Conservation (phyloP, 768 basidiomycete genomes). For the Termitomyces sp. region DNA sequence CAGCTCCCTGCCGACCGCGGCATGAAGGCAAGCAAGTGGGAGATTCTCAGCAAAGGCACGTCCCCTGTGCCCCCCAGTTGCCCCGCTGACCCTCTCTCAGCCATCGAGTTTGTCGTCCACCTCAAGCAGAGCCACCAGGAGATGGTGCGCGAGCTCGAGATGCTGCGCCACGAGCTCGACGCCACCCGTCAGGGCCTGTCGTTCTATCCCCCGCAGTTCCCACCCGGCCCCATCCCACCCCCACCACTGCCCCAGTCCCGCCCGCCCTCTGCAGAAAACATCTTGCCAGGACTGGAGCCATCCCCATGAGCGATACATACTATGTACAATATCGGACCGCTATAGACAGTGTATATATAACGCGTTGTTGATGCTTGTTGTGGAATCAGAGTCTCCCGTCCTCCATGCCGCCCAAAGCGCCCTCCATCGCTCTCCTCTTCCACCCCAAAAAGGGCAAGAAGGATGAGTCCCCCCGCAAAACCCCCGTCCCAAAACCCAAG, state of each 20-base stretch:
- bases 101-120: conserved; percentile 82
- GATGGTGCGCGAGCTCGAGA: conserved; percentile 73
- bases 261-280: conserved; percentile 61
- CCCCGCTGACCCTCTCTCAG: conserved; percentile 26
- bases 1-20: conserved; percentile 87
- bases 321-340: conserved; percentile 3
- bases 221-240: conserved; percentile 38
- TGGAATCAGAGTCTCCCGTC: too few species aligned
- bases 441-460: conserved; percentile 57
- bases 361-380: conserved; percentile 9
- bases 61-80: conserved; percentile 7
- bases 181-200: conserved; percentile 54
- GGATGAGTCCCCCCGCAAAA: conserved; percentile 30
- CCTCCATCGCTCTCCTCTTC: conserved; percentile 44
- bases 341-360: conserved; percentile 8
- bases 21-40: conserved; percentile 99
- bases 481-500: conserved; percentile 35
- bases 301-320: too few species aligned
- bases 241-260: conserved; percentile 32
- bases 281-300: conserved; percentile 41
- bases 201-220: conserved; percentile 43
- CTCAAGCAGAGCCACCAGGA: conserved; percentile 76
- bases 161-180: conserved; percentile 71
- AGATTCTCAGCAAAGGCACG: conserved; percentile 93
- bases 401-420: conserved; percentile 37